Percentiles rank a stretch among this genome's conserved stretches.
These are phyloP conservation scores for Exophiala bonariae DNA, from an alignment of 2,329 filamentous ascomycete genomes.

Conservation along the genomic window DNA sequence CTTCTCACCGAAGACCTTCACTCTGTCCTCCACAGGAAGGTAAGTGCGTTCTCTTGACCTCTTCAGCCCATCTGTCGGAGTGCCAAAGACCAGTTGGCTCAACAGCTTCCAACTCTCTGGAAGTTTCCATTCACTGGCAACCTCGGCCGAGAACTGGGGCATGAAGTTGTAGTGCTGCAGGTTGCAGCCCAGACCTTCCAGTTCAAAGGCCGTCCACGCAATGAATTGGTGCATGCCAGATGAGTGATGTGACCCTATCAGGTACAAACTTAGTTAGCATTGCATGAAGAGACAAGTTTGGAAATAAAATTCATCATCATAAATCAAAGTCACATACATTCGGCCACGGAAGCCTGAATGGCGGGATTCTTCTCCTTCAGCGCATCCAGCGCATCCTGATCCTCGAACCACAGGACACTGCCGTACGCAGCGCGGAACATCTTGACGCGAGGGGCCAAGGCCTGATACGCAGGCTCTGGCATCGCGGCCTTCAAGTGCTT, in stretches of 20 bases:
- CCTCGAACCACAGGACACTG: conserved; percentile 84
- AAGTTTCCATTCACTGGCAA: conserved; percentile 61
- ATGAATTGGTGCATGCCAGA: conserved; percentile 70
- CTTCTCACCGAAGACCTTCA: conserved; percentile 9
- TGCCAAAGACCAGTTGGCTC: conserved; percentile 81
- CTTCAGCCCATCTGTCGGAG: conserved; percentile 9
- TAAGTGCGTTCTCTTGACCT: conserved; percentile 10
- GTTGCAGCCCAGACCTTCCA: conserved; percentile 81
- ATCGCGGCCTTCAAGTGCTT: conserved; percentile 3
- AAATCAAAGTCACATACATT: conserved; percentile 42
- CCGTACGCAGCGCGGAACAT: conserved; percentile 61
- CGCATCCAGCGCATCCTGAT: conserved; percentile 64
- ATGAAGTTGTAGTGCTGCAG: conserved; percentile 92
- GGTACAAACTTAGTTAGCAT: no score
- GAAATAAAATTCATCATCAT: no score
- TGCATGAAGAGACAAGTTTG: no score
- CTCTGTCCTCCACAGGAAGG: conserved; percentile 11
- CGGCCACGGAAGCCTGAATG: conserved; percentile 76
- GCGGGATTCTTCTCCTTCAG: conserved; percentile 54
- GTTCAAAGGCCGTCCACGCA: conserved; percentile 77
- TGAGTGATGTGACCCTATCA: conserved; percentile 56
- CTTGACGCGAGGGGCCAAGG: conserved; percentile 7
- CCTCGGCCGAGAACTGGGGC: conserved; percentile 45
- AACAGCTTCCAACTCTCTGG: conserved; percentile 73
- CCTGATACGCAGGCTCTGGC: conserved; percentile 7